Percentiles rank a stretch among this genome's conserved stretches.
Evolutionary conservation across 2,329 filamentous ascomycete species (phyloP).

Genomic region (Scedosporium apiospermum): DNA sequence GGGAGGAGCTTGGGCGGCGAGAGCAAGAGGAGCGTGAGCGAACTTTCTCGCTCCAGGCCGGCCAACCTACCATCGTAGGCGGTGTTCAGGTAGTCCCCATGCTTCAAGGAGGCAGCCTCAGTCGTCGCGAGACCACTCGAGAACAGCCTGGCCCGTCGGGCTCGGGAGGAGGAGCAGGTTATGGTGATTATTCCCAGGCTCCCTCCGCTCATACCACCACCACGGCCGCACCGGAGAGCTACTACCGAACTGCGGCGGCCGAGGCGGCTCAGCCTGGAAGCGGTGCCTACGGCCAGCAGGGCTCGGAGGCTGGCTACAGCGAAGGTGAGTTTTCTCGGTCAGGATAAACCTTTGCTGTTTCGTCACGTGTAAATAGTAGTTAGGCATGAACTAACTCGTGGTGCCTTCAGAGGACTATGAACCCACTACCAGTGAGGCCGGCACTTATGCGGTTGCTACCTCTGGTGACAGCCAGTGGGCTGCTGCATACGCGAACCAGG

Average conservation of each 20-base stretch:
- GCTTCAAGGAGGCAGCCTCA: constrained; percentile 57
- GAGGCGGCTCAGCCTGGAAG: constrained; percentile 10
- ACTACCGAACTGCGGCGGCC: constrained; percentile 16
- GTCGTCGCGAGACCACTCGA: constrained; percentile 38
- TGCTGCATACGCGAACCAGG: constrained; percentile 25
- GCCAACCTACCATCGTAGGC: constrained; percentile 79
- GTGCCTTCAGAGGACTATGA: constrained; percentile 36
- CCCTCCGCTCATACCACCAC: constrained; percentile 25
- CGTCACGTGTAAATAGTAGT: not conserved
- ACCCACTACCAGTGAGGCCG: constrained; percentile 30
- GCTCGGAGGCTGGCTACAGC: constrained; percentile 53
- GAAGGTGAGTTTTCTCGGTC: constrained; percentile 36
- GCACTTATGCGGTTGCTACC: constrained; percentile 20
- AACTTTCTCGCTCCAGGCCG: constrained; percentile 74
- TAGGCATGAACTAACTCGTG: not conserved
- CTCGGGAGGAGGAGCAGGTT: not conserved
- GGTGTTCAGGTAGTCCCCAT: constrained; percentile 94
- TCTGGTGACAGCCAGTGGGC: constrained; percentile 28
- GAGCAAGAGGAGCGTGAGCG: constrained; percentile 90
- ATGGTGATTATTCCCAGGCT: constrained; percentile 25
- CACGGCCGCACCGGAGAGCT: constrained; percentile 15
- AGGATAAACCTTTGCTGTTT: not conserved
- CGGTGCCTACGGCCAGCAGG: constrained; percentile 11
- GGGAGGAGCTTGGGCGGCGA: constrained; percentile 89
- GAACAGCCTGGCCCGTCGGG: constrained; percentile 17